Conservation (phyloP, 2,329 filamentous ascomycete species). For the Colletotrichum simmondsii region DNA sequence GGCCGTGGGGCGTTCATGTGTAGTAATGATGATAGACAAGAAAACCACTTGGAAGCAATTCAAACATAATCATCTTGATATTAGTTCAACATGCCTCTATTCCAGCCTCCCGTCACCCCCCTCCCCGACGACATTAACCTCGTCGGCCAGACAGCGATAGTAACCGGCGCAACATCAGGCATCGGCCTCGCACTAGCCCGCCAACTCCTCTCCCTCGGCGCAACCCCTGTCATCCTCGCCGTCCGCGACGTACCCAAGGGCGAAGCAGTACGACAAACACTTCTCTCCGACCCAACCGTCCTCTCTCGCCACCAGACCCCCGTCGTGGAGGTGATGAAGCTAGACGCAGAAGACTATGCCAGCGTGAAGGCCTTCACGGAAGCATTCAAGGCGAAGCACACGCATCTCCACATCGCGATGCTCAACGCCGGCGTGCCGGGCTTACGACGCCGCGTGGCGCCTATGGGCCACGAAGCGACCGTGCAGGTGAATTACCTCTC, state of each 20-base stretch:
- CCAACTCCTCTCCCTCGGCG: conserved; percentile 47
- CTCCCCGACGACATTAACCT: conserved; percentile 27
- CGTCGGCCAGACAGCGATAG: conserved; percentile 44
- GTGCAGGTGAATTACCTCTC: conserved; percentile 42
- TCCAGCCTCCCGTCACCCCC: not conserved
- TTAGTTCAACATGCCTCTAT: not conserved
- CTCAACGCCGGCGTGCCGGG: conserved; percentile 33
- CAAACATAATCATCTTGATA: not conserved
- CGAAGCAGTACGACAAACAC: conserved; percentile 35
- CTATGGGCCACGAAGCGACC: conserved; percentile 37
- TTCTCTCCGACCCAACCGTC: conserved; percentile 7
- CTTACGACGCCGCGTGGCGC: conserved; percentile 4
- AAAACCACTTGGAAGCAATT: not conserved
- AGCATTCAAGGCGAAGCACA: not conserved
- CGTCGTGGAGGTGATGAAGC: conserved; percentile 19
- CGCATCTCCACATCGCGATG: conserved; percentile 18
- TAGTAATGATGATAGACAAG: not conserved
- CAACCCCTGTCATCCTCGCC: conserved; percentile 52
- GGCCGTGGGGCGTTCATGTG: no score
- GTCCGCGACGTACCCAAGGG: conserved; percentile 47
- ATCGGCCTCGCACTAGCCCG: conserved; percentile 51
- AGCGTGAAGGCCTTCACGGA: conserved; percentile 18
- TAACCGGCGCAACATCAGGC: conserved; percentile 56
- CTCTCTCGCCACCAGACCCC: not conserved
- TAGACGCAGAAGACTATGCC: conserved; percentile 25